These are phyloP conservation scores for Rosa rugosa DNA, from an alignment of 306 rosid genomes.

Conservation along the genomic window DNA sequence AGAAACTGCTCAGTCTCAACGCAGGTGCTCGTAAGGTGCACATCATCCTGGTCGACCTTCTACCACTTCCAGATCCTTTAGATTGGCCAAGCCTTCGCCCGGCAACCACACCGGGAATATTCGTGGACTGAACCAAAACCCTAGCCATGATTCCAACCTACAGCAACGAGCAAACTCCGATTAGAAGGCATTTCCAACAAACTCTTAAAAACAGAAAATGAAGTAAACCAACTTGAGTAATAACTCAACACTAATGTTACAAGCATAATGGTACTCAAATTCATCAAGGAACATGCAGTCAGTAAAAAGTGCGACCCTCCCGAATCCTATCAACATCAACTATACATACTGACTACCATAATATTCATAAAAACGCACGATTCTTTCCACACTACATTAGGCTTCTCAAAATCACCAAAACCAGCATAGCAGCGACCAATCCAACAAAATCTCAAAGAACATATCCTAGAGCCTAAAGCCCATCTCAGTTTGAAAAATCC, in stretches of 20 bases:
- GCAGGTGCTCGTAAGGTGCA: slow-evolving; percentile 44
- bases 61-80: slow-evolving; percentile 58
- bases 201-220: background rate
- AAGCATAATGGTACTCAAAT: background rate
- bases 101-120: slow-evolving; percentile 57
- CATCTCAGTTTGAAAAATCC: background rate
- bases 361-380: background rate
- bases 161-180: slow-evolving; percentile 3
- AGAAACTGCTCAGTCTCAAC: slow-evolving; percentile 52
- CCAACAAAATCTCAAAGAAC: background rate
- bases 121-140: slow-evolving; percentile 80
- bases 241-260: background rate
- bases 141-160: slow-evolving; percentile 60
- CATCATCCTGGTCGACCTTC: slow-evolving; percentile 59
- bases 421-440: background rate
- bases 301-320: background rate
- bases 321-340: background rate
- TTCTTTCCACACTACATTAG: background rate
- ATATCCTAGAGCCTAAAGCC: background rate
- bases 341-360: background rate
- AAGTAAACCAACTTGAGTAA: background rate
- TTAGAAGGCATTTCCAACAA: slow-evolving; percentile 15
- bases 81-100: slow-evolving; percentile 50
- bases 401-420: background rate
- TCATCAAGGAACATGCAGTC: background rate